A percentile compares a stretch with the other conserved stretches of the same genome.
phyloP scores from a whole-genome alignment of 2,329 filamentous ascomycete genomes.

The Alternaria solani region DNA sequence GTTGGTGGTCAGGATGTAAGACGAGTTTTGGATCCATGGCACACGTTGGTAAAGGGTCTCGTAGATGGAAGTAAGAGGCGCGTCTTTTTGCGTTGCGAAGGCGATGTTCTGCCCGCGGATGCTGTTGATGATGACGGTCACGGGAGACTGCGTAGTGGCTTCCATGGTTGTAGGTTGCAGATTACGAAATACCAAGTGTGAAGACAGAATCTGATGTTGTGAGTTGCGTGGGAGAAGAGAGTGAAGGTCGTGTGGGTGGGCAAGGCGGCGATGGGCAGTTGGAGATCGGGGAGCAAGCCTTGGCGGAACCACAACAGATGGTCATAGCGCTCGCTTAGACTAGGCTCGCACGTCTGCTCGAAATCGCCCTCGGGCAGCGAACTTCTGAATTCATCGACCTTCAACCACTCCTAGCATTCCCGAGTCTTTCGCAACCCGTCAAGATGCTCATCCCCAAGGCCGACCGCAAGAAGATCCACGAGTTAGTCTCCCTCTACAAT shows the following conservation, averaged over 20 bases:
- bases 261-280: not conserved
- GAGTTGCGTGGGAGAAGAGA: not conserved
- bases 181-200: not conserved
- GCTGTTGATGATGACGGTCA: slow-evolving; percentile 76
- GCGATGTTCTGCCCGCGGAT: slow-evolving; percentile 85
- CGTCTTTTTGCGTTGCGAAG: slow-evolving; percentile 71
- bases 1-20: slow-evolving; percentile 81
- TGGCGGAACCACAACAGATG: slow-evolving; percentile 7
- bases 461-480: slow-evolving; percentile 99
- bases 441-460: slow-evolving; percentile 96
- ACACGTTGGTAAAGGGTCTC: slow-evolving; percentile 67
- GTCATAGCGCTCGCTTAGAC: slow-evolving; percentile 25
- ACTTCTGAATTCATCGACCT: slow-evolving; percentile 30
- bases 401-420: slow-evolving; percentile 31
- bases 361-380: slow-evolving; percentile 20
- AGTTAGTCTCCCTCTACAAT: slow-evolving; percentile 74
- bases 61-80: slow-evolving; percentile 78
- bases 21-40: slow-evolving; percentile 62
- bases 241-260: slow-evolving; percentile 6
- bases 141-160: slow-evolving; percentile 30
- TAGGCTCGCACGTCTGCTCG: slow-evolving; percentile 22
- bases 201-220: not conserved
- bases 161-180: slow-evolving; percentile 30
- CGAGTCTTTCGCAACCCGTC: slow-evolving; percentile 47
- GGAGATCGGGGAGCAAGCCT: slow-evolving; percentile 6